Conservation (phyloP, 768 basidiomycete genomes). For the Trametes coccinea region DNA sequence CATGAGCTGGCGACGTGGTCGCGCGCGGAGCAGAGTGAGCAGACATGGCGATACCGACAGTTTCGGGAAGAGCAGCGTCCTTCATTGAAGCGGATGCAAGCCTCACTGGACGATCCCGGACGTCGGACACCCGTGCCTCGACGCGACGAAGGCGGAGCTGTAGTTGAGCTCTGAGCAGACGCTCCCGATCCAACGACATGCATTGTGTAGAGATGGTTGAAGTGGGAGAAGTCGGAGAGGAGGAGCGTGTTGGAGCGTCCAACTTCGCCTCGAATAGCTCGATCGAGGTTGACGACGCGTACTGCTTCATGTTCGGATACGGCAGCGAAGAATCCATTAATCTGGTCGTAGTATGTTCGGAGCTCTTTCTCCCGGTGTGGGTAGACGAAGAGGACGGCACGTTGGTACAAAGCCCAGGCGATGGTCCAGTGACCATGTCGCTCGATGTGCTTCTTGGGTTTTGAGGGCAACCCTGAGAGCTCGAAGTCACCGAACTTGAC, state of each 20-base stretch:
- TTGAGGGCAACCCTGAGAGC: slow-evolving; percentile 18
- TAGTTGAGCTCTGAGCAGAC: background rate
- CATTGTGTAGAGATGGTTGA: slow-evolving; percentile 12
- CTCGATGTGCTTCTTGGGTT: slow-evolving; percentile 14
- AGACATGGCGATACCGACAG: slow-evolving; percentile 30
- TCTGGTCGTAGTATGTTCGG: slow-evolving; percentile 28
- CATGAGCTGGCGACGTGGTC: too few species aligned
- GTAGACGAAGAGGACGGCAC: slow-evolving; percentile 27
- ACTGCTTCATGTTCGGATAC: slow-evolving; percentile 12
- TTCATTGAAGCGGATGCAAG: slow-evolving; percentile 30
- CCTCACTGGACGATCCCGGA: background rate
- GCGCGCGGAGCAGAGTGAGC: slow-evolving; percentile 2
- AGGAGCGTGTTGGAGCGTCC: slow-evolving; percentile 15
- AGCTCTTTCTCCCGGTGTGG: slow-evolving; percentile 24
- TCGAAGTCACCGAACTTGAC: slow-evolving; percentile 23
- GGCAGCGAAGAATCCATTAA: slow-evolving; percentile 28
- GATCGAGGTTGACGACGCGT: slow-evolving; percentile 35
- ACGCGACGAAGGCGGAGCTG: background rate
- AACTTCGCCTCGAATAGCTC: slow-evolving; percentile 31
- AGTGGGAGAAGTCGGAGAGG: slow-evolving; percentile 28
- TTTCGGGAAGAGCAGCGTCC: slow-evolving; percentile 17
- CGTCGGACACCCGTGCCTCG: background rate
- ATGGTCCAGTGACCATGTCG: slow-evolving; percentile 28
- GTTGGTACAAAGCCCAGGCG: slow-evolving; percentile 24
- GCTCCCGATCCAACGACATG: slow-evolving; percentile 3